Conservation (phyloP, 345 rosid genomes). For the Salix koriyanagi region DNA sequence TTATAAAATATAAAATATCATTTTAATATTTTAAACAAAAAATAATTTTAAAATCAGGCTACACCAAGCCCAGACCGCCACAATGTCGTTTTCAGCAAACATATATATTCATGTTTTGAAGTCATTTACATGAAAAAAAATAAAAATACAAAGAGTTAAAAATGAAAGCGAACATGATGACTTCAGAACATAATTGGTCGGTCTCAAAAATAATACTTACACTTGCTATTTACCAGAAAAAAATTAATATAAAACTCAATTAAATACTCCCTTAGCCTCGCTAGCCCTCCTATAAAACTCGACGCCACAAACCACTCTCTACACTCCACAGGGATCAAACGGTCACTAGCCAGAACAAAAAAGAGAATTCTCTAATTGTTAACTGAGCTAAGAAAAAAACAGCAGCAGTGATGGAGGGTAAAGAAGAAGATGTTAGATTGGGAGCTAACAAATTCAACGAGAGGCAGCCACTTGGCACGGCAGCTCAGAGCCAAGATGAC, state of each 20-base stretch:
- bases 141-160: not conserved
- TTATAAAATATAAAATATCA: too few relatives aligned
- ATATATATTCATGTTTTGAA: not conserved
- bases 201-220: constrained; percentile 14
- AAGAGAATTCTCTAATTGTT: not conserved
- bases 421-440: constrained; percentile 23
- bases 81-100: constrained; percentile 1
- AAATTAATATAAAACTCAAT: constrained; percentile 3
- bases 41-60: too few relatives aligned
- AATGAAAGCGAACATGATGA: not conserved
- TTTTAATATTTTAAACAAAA: too few relatives aligned
- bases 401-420: constrained; percentile 12
- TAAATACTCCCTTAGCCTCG: constrained; percentile 12
- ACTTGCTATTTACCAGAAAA: not conserved
- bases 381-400: not conserved
- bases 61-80: not conserved
- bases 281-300: constrained; percentile 19
- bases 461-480: constrained; percentile 20
- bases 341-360: not conserved
- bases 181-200: constrained; percentile 30
- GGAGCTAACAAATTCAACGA: constrained; percentile 24
- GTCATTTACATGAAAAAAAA: not conserved
- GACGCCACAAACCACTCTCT: not conserved
- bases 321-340: not conserved
- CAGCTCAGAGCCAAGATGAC: constrained; percentile 22